Percentiles rank a stretch among this genome's conserved stretches.
Evolutionary conservation across 2,329 filamentous ascomycete species (phyloP).

Genomic region (Fusarium pininemorale): DNA sequence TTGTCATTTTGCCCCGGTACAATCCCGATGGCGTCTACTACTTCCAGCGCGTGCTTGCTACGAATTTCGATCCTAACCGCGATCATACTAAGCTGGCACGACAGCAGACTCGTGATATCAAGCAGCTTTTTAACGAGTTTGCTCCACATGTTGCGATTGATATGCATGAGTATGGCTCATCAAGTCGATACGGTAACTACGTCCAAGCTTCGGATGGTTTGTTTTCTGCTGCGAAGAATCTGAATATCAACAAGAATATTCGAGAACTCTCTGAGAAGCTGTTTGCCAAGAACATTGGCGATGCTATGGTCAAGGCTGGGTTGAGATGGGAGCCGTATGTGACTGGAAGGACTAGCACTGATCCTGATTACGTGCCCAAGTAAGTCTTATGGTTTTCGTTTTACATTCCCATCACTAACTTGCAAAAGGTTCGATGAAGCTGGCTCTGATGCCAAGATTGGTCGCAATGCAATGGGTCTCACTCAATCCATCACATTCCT

Average conservation of each 20-base stretch:
- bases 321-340: slow-evolving; percentile 46
- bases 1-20: slow-evolving; percentile 45
- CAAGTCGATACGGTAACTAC: slow-evolving; percentile 30
- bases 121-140: slow-evolving; percentile 41
- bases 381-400: accelerated
- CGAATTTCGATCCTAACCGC: slow-evolving; percentile 46
- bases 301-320: slow-evolving; percentile 41
- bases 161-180: slow-evolving; percentile 46
- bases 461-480: slow-evolving; percentile 43
- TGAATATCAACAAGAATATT: slow-evolving; percentile 46
- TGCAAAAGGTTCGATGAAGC: slow-evolving; percentile 38
- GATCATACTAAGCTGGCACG: slow-evolving; percentile 47
- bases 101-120: slow-evolving; percentile 45
- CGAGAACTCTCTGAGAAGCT: slow-evolving; percentile 42
- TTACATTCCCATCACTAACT: accelerated
- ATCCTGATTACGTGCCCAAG: slow-evolving; percentile 19
- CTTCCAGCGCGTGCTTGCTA: slow-evolving; percentile 45
- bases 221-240: slow-evolving; percentile 48
- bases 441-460: slow-evolving; percentile 44
- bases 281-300: slow-evolving; percentile 42
- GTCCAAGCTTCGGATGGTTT: slow-evolving; percentile 43
- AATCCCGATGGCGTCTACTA: slow-evolving; percentile 49
- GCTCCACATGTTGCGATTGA: slow-evolving; percentile 45
- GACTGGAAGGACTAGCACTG: slow-evolving; percentile 29
- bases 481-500: slow-evolving; percentile 45